A percentile compares a stretch with the other conserved stretches of the same genome.
Conservation (phyloP, 2,329 filamentous ascomycete species). For the Chrysosporium queenslandicum region DNA sequence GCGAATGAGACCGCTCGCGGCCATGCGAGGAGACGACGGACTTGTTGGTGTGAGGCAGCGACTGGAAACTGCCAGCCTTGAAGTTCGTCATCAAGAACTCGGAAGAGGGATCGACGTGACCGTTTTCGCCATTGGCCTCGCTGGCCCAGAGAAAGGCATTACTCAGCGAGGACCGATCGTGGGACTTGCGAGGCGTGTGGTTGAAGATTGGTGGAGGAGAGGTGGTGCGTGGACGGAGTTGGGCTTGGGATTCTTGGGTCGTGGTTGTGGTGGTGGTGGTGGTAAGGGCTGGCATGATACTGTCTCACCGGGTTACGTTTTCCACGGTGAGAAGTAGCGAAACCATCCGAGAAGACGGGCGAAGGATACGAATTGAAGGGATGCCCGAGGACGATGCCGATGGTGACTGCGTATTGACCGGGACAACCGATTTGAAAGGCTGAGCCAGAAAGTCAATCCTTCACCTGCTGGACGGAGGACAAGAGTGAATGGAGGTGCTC, state of each 20-base stretch:
- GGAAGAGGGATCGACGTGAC: conserved; percentile 30
- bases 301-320: neutral
- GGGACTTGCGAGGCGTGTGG: conserved; percentile 33
- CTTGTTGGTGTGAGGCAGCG: conserved; percentile 27
- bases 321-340: neutral
- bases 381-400: neutral
- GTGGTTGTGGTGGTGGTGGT: conserved; percentile 23
- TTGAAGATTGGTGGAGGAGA: conserved; percentile 32
- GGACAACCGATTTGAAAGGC: neutral
- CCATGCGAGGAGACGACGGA: conserved; percentile 10
- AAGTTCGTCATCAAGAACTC: conserved; percentile 33
- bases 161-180: conserved; percentile 37
- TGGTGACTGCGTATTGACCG: neutral
- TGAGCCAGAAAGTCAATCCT: neutral
- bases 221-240: conserved; percentile 26
- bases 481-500: neutral
- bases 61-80: conserved; percentile 45
- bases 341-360: neutral
- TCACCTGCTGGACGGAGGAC: neutral
- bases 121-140: conserved; percentile 37
- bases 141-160: conserved; percentile 41
- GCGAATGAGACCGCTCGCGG: conserved; percentile 14
- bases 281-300: conserved; percentile 33
- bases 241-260: conserved; percentile 24
- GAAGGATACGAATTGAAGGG: neutral